Evolutionary conservation across 139 green algal species (phyloP).

Genomic region (Chlorella sp.): DNA sequence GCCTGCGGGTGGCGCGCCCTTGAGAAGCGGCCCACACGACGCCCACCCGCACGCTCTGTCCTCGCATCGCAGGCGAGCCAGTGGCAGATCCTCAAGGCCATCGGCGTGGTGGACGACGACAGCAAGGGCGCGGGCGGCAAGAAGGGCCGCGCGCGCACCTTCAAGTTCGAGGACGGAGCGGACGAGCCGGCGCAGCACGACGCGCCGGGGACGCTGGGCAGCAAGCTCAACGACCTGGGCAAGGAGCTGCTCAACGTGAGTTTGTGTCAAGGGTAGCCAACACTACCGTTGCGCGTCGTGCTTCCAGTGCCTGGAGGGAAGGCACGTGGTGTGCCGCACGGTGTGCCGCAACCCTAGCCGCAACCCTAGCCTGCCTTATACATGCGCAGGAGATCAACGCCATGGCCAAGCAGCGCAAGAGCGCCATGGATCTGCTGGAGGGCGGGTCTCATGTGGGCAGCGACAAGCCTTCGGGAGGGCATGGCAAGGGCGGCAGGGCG

Average conservation of each 20-base stretch:
- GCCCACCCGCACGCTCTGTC: too few species aligned
- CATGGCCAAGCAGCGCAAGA: conserved; percentile 6
- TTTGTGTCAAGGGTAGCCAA: too few species aligned
- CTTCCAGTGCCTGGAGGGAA: too few species aligned
- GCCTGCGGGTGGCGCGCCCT: too few species aligned
- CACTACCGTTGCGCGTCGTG: too few species aligned
- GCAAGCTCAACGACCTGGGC: conserved; percentile 30
- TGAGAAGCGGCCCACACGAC: too few species aligned
- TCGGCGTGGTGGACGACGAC: conserved; percentile 39
- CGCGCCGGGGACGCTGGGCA: conserved; percentile 25
- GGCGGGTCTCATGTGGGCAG: neutral
- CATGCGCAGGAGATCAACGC: conserved; percentile 10
- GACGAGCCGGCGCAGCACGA: conserved; percentile 15
- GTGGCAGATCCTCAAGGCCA: conserved; percentile 36
- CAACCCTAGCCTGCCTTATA: too few species aligned
- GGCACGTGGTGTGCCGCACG: too few species aligned
- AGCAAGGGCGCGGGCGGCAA: conserved; percentile 13
- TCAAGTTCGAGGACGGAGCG: conserved; percentile 7
- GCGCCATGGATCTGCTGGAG: neutral
- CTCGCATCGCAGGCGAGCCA: conserved; percentile 19
- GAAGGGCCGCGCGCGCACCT: conserved; percentile 11
- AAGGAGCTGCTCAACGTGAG: conserved; percentile 23
- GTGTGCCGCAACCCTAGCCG: too few species aligned
- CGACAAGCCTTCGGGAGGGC: neutral
- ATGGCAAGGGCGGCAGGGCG: neutral